A percentile compares a stretch with the other conserved stretches of the same genome.
Conservation (phyloP, 441 rosid genomes). For the Pelargonium citronellum region DNA sequence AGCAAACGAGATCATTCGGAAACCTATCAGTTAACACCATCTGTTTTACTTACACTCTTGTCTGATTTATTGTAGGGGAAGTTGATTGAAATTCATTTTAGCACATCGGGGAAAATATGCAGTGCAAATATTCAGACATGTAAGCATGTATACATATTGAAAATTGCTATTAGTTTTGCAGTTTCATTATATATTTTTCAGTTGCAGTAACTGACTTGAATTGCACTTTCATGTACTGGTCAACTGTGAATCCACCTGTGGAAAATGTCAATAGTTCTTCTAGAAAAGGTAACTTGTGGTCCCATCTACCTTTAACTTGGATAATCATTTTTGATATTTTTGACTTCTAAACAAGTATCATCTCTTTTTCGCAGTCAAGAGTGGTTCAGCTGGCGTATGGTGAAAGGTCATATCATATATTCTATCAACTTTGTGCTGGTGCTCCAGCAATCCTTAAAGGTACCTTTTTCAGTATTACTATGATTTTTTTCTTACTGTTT, state of each 20-base stretch:
- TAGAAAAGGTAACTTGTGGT: slow-evolving; percentile 72
- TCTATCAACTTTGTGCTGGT: slow-evolving; percentile 95
- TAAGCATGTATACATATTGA: slow-evolving; percentile 37
- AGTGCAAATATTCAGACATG: slow-evolving; percentile 87
- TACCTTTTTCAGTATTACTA: slow-evolving; percentile 20
- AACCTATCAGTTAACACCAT: not conserved
- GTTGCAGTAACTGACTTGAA: slow-evolving; percentile 32
- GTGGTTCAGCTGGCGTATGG: slow-evolving; percentile 79
- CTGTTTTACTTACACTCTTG: slow-evolving; percentile 9
- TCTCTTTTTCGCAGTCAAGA: slow-evolving; percentile 67
- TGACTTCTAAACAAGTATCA: slow-evolving; percentile 29
- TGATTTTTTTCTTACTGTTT: not conserved
- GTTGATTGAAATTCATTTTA: slow-evolving; percentile 80
- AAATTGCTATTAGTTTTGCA: slow-evolving; percentile 13
- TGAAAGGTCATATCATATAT: slow-evolving; percentile 90
- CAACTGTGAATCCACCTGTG: slow-evolving; percentile 22
- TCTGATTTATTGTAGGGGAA: slow-evolving; percentile 56
- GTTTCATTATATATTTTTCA: slow-evolving; percentile 10
- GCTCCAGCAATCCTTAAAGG: slow-evolving; percentile 84
- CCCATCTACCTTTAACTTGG: slow-evolving; percentile 20
- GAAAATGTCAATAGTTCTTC: slow-evolving; percentile 48
- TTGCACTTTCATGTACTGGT: slow-evolving; percentile 19
- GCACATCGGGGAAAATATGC: slow-evolving; percentile 66
- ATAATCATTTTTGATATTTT: slow-evolving; percentile 15
- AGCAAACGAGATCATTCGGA: not conserved